Evolutionary conservation across 805 yeast species (phyloP).

Genomic region (Blastobotrys parvus): DNA sequence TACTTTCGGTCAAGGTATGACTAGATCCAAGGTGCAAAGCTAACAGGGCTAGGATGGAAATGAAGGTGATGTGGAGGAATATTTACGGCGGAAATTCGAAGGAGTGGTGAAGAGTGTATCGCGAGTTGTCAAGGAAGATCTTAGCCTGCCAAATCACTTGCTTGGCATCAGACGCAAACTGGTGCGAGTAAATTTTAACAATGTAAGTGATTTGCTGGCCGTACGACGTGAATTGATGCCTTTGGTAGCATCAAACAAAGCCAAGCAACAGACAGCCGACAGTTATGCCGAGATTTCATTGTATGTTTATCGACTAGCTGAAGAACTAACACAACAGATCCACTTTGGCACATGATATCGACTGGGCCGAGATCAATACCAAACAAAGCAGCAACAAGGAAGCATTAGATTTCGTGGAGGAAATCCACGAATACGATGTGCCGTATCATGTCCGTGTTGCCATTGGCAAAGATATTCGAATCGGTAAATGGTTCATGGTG

Average conservation of each 20-base stretch:
- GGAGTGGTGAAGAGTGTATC: slow-evolving; percentile 46
- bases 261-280: slow-evolving; percentile 53
- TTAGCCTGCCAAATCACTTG: slow-evolving; percentile 76
- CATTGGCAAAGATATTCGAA: slow-evolving; percentile 79
- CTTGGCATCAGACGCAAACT: slow-evolving; percentile 62
- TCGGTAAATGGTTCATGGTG: slow-evolving; percentile 93
- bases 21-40: too few species aligned
- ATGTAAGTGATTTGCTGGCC: slow-evolving; percentile 60
- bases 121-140: slow-evolving; percentile 65
- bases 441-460: slow-evolving; percentile 95
- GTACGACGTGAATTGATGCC: slow-evolving; percentile 69
- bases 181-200: slow-evolving; percentile 64
- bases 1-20: slow-evolving; percentile 54
- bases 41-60: slow-evolving; percentile 25
- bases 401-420: slow-evolving; percentile 57
- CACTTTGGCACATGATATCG: slow-evolving; percentile 3
- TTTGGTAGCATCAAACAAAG: slow-evolving; percentile 57
- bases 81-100: slow-evolving; percentile 60
- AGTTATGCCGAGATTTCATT: slow-evolving; percentile 52
- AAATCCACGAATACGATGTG: slow-evolving; percentile 88
- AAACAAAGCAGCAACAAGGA: slow-evolving; percentile 28
- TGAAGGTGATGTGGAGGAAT: slow-evolving; percentile 81
- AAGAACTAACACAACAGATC: slow-evolving; percentile 2
- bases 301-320: slow-evolving; percentile 18
- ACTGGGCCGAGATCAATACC: slow-evolving; percentile 5